Base-by-base conservation (phyloP, 257 asterid species). In the Solanum tarapatanum region DNA sequence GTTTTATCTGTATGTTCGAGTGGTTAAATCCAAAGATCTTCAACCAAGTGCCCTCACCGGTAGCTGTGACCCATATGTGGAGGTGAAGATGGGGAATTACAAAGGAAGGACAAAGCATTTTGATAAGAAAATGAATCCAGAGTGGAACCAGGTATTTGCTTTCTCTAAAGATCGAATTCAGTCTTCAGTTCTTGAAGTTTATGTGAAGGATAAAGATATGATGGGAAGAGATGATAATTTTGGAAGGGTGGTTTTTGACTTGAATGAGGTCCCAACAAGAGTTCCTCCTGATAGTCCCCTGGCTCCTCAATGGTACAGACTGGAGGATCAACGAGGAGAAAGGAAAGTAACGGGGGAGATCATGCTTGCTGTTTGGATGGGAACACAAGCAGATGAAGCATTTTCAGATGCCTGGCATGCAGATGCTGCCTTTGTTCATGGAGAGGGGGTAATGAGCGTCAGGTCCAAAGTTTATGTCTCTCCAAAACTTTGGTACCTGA, bases 271-370 rank as follows among this genome's bases (percentile, higher is more conserved):
- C 30, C 94, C 97, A 1, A 93, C 94, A 8, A 88, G 98, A 88
- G 95, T 93, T 21, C 98, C 98, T 6, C 98, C 97, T 13, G 97
- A 95, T 86, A 95, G 98, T 88, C 98, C 98, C n/a, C 87, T 95
- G 17, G 97, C 98, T 5, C 94, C 98, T 5, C 98, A 95, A 32
- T 95, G 98, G 98, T 93, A 91, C 90, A 84, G 94, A 28, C 83
- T 95, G 84, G 97, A 93, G 88, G 96, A 92, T 21, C 88, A 93
- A 62, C 89, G 90, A 0, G 94, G 96, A 3, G 93, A 92, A 64
- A 90, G 92, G 36, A 92, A 89, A 85, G 85, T 85, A 64, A 88
- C 94, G 85, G 98, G 98, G 4, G 96, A 94, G 79, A 84, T 93
- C 79, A 95, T 94, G 98, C 90, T 91, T 24, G 94, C 96, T 0